Evolutionary conservation across 2,329 filamentous ascomycete genomes (phyloP).

Genomic region (Colletotrichum sp.): DNA sequence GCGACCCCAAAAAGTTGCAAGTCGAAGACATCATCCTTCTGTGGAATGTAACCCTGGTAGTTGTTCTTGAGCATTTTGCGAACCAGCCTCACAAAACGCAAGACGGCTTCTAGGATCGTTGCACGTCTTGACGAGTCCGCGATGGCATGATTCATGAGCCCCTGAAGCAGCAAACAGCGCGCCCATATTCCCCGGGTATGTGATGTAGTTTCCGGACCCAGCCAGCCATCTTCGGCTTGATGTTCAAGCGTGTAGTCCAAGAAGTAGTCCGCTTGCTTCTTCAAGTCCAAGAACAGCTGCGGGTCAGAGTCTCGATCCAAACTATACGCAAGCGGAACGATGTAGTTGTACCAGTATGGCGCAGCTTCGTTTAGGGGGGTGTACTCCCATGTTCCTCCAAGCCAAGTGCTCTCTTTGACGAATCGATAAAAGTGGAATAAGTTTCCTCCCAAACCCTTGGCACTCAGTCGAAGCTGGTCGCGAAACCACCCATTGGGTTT

Average conservation of each 20-base stretch:
- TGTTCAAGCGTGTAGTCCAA: slow-evolving; percentile 52
- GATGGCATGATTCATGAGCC: slow-evolving; percentile 49
- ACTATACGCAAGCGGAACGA: slow-evolving; percentile 60
- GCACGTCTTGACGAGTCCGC: slow-evolving; percentile 47
- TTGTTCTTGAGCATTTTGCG: slow-evolving; percentile 60
- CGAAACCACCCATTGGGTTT: slow-evolving; percentile 57
- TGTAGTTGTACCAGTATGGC: slow-evolving; percentile 66
- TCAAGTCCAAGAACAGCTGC: background rate
- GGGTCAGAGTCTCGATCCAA: slow-evolving; percentile 41
- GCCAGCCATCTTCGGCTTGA: slow-evolving; percentile 61
- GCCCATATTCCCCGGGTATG: slow-evolving; percentile 57
- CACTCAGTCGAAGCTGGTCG: slow-evolving; percentile 53
- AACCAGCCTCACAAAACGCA: slow-evolving; percentile 53
- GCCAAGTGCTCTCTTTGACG: slow-evolving; percentile 56
- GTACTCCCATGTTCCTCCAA: slow-evolving; percentile 55
- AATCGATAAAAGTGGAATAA: slow-evolving; percentile 58
- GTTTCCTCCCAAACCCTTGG: slow-evolving; percentile 57
- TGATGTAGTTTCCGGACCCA: slow-evolving; percentile 53
- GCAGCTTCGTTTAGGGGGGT: slow-evolving; percentile 60
- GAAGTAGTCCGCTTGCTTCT: slow-evolving; percentile 31
- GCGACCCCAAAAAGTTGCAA: slow-evolving; percentile 36
- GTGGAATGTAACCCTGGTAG: slow-evolving; percentile 53
- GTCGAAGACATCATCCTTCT: slow-evolving; percentile 46
- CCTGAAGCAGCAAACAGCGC: slow-evolving; percentile 55
- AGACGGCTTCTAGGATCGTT: slow-evolving; percentile 52